Conservation (phyloP, 352 stramenopile species). For the Phytopythium sindhum region DNA sequence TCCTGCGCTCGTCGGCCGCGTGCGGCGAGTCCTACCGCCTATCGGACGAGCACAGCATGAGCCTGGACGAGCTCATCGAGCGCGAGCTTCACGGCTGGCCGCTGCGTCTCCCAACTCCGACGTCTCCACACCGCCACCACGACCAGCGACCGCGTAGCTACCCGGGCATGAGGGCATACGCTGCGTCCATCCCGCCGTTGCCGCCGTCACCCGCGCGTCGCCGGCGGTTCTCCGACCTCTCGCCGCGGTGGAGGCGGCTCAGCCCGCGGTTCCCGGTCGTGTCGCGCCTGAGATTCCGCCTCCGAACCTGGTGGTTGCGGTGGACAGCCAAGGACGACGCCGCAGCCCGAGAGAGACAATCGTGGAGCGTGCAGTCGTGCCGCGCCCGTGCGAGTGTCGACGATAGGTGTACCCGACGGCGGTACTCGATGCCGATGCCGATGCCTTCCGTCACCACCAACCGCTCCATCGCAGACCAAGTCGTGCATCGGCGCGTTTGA, state of each 20-base stretch:
- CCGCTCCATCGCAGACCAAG: no score
- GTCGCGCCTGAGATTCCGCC: neutral
- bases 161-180: neutral
- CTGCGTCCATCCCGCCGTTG: no score
- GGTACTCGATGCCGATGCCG: no score
- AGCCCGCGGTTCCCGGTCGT: neutral
- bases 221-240: neutral
- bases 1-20: neutral
- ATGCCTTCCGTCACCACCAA: no score
- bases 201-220: neutral
- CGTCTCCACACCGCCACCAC: neutral
- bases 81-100: slow-evolving; percentile 1
- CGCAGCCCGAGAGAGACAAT: no score
- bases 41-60: neutral
- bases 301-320: neutral
- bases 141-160: neutral
- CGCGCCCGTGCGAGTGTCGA: no score
- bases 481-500: no score
- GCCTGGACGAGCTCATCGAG: neutral
- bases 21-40: neutral
- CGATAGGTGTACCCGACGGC: no score
- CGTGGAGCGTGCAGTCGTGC: no score
- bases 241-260: no score
- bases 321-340: neutral
- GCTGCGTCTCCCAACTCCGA: neutral